A percentile compares a stretch with the other conserved stretches of the same genome.
Conservation (phyloP, 2,329 filamentous ascomycete genomes). For the Sporothrix mexicana region DNA sequence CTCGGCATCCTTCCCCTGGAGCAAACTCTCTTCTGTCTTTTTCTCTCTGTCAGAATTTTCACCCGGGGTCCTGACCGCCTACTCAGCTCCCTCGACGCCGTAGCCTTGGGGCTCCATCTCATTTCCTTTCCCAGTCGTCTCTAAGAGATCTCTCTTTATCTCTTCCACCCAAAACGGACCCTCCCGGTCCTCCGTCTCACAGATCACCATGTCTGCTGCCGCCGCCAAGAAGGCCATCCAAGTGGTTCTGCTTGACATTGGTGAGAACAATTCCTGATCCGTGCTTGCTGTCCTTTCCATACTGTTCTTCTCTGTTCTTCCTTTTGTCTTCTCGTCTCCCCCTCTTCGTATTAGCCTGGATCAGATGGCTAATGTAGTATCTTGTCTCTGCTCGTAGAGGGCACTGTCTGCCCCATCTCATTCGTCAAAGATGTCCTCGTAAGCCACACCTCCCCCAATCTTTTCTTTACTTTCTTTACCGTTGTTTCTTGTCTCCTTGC, state of each 20-base stretch:
- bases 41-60: not conserved
- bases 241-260: slow-evolving; percentile 63
- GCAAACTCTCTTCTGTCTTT: not conserved
- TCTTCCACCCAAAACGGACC: not conserved
- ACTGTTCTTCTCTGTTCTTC: not conserved
- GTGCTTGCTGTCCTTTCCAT: slow-evolving; percentile 3
- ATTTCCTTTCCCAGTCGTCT: not conserved
- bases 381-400: slow-evolving; percentile 59
- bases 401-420: slow-evolving; percentile 81
- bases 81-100: not conserved
- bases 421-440: slow-evolving; percentile 85
- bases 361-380: slow-evolving; percentile 49
- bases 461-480: slow-evolving; percentile 13
- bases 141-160: not conserved
- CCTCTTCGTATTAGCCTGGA: slow-evolving; percentile 44
- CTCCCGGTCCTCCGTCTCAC: slow-evolving; percentile 9
- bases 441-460: slow-evolving; percentile 51
- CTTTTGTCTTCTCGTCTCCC: not conserved
- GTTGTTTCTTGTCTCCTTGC: slow-evolving; percentile 15
- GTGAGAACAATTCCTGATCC: slow-evolving; percentile 48
- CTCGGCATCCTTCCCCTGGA: slow-evolving; percentile 20
- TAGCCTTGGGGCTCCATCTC: slow-evolving; percentile 10
- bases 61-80: slow-evolving; percentile 18
- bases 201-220: slow-evolving; percentile 35
- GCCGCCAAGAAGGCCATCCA: slow-evolving; percentile 46